These are phyloP conservation scores for Alternaria gaisen DNA, from an alignment of 2,329 filamentous ascomycete genomes.

Conservation along the genomic window DNA sequence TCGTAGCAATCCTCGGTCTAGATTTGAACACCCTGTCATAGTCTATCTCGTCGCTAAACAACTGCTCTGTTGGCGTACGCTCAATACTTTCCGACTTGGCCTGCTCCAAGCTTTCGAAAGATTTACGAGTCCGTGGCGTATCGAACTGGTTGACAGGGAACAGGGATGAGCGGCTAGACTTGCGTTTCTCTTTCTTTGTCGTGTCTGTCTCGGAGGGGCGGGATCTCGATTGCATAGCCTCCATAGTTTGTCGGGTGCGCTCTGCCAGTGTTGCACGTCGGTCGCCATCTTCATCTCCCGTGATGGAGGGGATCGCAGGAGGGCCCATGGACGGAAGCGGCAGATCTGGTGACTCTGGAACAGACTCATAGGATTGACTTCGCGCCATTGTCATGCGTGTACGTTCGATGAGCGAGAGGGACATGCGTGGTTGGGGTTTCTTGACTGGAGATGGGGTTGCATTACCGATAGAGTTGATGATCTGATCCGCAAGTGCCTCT, in stretches of 20 bases:
- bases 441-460: conserved; percentile 54
- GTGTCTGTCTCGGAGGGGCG: conserved; percentile 26
- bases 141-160: conserved; percentile 67
- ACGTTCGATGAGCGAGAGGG: conserved; percentile 57
- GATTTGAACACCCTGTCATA: conserved; percentile 87
- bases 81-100: conserved; percentile 27
- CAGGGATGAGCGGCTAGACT: conserved; percentile 29
- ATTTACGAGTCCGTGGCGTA: conserved; percentile 55
- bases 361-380: conserved; percentile 37
- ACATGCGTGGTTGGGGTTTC: conserved; percentile 49
- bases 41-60: conserved; percentile 76
- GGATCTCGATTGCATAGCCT: conserved; percentile 60
- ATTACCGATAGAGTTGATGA: conserved; percentile 51
- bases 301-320: conserved; percentile 21
- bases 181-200: conserved; percentile 29
- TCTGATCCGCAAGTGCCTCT: conserved; percentile 50
- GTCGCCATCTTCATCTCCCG: conserved; percentile 27
- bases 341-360: conserved; percentile 33
- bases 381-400: conserved; percentile 58
- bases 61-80: conserved; percentile 68
- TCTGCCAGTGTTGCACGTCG: conserved; percentile 64
- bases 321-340: conserved; percentile 23
- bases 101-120: conserved; percentile 34
- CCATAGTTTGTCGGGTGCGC: conserved; percentile 83
- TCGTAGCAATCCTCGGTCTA: conserved; percentile 79